phyloP scores from a whole-genome alignment of 2,329 filamentous ascomycete genomes.

The Diaporthe nobilis region DNA sequence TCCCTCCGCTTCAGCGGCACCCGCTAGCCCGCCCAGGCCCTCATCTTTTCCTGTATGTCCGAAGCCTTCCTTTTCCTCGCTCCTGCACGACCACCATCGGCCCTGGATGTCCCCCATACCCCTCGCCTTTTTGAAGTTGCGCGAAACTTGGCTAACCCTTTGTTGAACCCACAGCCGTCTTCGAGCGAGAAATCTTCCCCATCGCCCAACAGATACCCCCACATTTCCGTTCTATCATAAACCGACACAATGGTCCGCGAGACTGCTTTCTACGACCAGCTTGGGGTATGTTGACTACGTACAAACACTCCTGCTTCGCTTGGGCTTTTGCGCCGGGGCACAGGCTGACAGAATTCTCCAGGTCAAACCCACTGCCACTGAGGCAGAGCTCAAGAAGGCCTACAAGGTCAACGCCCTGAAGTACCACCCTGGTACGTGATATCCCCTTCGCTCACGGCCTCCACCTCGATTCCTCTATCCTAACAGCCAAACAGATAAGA shows the following conservation, averaged over 20 bases:
- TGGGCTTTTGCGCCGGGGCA: neutral
- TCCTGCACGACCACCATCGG: neutral
- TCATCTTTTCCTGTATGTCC: conserved; percentile 34
- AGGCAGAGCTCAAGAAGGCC: conserved; percentile 90
- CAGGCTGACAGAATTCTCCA: conserved; percentile 54
- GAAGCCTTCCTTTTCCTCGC: neutral
- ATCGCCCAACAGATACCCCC: conserved; percentile 30
- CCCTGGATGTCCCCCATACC: neutral
- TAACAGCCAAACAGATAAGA: conserved; percentile 80
- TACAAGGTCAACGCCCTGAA: conserved; percentile 89
- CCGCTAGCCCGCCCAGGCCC: conserved; percentile 24
- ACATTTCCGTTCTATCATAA: conserved; percentile 25
- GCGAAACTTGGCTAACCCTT: neutral
- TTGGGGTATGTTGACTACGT: conserved; percentile 73
- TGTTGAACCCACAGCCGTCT: neutral
- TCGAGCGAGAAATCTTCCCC: conserved; percentile 7
- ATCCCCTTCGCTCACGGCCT: neutral
- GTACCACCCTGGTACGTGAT: conserved; percentile 82
- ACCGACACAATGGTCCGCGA: conserved; percentile 79
- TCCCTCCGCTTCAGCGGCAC: conserved; percentile 26
- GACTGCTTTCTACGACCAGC: conserved; percentile 82
- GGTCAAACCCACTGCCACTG: conserved; percentile 84
- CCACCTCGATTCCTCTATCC: conserved; percentile 4
- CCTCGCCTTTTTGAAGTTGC: neutral
- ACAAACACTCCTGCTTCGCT: neutral